Base-by-base conservation (phyloP, 331 rosid species). In the Cydonia oblonga region DNA sequence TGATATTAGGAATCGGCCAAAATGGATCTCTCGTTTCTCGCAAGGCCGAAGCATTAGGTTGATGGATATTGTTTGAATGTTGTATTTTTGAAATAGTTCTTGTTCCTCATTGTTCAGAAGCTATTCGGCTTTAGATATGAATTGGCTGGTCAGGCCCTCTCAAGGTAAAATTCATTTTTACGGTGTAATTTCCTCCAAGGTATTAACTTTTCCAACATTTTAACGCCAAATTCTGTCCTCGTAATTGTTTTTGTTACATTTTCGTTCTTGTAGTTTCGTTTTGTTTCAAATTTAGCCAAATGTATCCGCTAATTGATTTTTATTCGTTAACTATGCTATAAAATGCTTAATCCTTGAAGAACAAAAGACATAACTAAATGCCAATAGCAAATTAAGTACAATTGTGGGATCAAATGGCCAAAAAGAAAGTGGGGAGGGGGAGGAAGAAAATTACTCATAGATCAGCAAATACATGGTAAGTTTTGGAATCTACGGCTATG, bases 401-500 rank as follows among this genome's bases (percentile, higher is more conserved):
- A 60, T 42, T 29, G 63, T 0, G 15, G 49, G n/a, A 61, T 30
- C 20, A 6, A 59, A 26, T 6, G 24, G 22, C 44, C 11, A 56
- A 72, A n/a, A n/a, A n/a, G n/a, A n/a, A n/a, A n/a, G n/a, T n/a
- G n/a, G n/a, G n/a, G n/a, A n/a, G n/a, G n/a, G n/a, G n/a, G n/a
- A n/a, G n/a, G n/a, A 18, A 18, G 20, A 16, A 49, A 16, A 49
- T 49, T 35, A 6, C 60, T 91, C 86, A 95, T 58, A 91, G 73
- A 85, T 95, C 97, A 4, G 97, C 93, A 57, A 95, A 91, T n/a
- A 91, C 30, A 44, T 84, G 85, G 77, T 88, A 95, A 9, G 80
- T 81, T 90, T 89, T 87, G 72, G 96, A 95, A 76, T 95, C 96
- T 28, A 88, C 85, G 24, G 89, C 89, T 51, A 91, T 88, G 74